phyloP scores from a whole-genome alignment of 306 rosid species.

The Hippophae tibetana region DNA sequence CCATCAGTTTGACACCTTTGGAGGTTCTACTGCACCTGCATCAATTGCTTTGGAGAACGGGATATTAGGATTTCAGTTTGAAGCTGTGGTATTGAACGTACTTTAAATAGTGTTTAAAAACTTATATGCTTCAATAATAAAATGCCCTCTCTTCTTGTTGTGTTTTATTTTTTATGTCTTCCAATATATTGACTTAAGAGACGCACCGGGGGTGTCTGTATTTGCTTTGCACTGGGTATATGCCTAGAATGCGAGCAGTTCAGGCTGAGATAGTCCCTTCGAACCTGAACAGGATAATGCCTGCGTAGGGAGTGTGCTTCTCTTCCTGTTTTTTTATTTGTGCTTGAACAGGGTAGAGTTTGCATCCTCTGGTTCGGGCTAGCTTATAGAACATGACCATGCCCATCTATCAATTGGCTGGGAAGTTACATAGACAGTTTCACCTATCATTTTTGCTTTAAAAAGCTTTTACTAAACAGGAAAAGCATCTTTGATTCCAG shows the following conservation, averaged over 20 bases:
- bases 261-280: slow-evolving; percentile 99
- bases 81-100: slow-evolving; percentile 31
- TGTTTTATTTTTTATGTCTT: not conserved
- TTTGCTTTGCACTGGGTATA: slow-evolving; percentile 45
- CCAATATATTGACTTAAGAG: slow-evolving; percentile 39
- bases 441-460: not conserved
- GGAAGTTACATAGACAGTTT: slow-evolving; percentile 4
- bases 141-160: not conserved
- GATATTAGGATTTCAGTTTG: slow-evolving; percentile 24
- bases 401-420: slow-evolving; percentile 18
- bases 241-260: slow-evolving; percentile 45
- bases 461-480: not conserved
- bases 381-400: slow-evolving; percentile 24
- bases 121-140: slow-evolving; percentile 8
- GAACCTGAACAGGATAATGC: slow-evolving; percentile 99
- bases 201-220: slow-evolving; percentile 99
- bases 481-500: not conserved
- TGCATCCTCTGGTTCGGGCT: slow-evolving; percentile 24
- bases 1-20: slow-evolving; percentile 26
- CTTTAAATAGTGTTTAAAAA: slow-evolving; percentile 34
- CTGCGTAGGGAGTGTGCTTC: slow-evolving; percentile 99
- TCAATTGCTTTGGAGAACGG: slow-evolving; percentile 22
- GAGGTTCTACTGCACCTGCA: slow-evolving; percentile 21
- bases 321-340: slow-evolving; percentile 28
- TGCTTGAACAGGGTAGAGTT: slow-evolving; percentile 56